A percentile compares a stretch with the other conserved stretches of the same genome.
These are phyloP conservation scores for Arabidopsis arenosa DNA, from an alignment of 345 rosid species.

Conservation along the genomic window DNA sequence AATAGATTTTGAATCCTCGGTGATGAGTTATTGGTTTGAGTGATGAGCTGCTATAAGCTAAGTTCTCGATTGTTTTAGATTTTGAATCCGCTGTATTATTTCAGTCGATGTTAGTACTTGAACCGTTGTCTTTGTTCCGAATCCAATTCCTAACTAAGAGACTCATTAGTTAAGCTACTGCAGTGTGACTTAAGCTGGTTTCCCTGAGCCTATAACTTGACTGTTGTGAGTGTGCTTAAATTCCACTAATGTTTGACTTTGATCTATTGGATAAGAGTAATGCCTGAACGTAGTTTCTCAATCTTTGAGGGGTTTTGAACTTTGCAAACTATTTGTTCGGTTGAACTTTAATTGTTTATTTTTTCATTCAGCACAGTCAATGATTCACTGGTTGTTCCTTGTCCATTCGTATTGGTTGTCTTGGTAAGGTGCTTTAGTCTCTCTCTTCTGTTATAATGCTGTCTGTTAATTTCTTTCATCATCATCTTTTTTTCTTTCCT, in stretches of 20 bases:
- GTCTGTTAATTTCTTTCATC: not conserved
- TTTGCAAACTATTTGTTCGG: slow-evolving; percentile 18
- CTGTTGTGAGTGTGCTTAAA: slow-evolving; percentile 1
- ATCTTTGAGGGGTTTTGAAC: not conserved
- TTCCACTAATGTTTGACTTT: slow-evolving; percentile 9
- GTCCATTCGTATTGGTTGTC: slow-evolving; percentile 30
- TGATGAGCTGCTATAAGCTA: slow-evolving; percentile 13
- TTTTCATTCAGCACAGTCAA: slow-evolving; percentile 29
- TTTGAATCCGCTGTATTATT: slow-evolving; percentile 18
- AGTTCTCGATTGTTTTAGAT: slow-evolving; percentile 12
- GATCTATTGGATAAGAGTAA: slow-evolving; percentile 26
- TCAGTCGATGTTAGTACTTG: slow-evolving; percentile 5
- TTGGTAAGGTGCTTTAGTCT: slow-evolving; percentile 28
- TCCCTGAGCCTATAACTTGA: not conserved
- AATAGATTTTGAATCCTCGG: not conserved
- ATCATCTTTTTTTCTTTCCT: slow-evolving; percentile 8
- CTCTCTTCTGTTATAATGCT: slow-evolving; percentile 13
- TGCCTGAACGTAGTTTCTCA: slow-evolving; percentile 12
- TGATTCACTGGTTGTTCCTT: slow-evolving; percentile 41
- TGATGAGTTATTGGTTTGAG: slow-evolving; percentile 14
- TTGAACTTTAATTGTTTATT: slow-evolving; percentile 11
- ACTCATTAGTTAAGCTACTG: slow-evolving; percentile 22
- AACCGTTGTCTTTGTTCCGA: slow-evolving; percentile 4
- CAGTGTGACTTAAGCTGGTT: slow-evolving; percentile 6
- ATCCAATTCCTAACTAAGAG: slow-evolving; percentile 4